phyloP scores from a whole-genome alignment of 768 basidiomycete genomes.

The Amanita thiersii region DNA sequence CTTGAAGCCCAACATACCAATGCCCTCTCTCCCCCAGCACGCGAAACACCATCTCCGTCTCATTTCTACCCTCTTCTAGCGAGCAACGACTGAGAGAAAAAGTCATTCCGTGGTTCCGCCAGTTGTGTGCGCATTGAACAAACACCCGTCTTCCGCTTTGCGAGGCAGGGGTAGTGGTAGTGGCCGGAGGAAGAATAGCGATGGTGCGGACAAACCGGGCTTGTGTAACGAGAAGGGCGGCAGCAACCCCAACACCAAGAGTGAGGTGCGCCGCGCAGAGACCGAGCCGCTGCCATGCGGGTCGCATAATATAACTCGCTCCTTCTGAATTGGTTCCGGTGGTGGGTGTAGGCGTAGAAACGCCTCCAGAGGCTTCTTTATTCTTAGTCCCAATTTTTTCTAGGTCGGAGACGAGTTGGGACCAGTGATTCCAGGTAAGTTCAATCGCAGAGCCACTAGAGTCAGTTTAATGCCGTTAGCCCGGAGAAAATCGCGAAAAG shows the following conservation, averaged over 20 bases:
- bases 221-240: slow-evolving; percentile 20
- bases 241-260: slow-evolving; percentile 22
- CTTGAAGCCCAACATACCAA: slow-evolving; percentile 24
- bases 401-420: slow-evolving; percentile 16
- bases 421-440: slow-evolving; percentile 27
- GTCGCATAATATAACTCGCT: slow-evolving; percentile 20
- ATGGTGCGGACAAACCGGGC: slow-evolving; percentile 24
- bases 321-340: slow-evolving; percentile 1
- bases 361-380: slow-evolving; percentile 7
- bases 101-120: slow-evolving; percentile 16
- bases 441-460: slow-evolving; percentile 23
- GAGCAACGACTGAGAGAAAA: slow-evolving; percentile 20
- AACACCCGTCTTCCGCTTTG: slow-evolving; percentile 17
- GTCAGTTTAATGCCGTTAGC: background rate
- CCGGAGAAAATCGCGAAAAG: background rate
- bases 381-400: slow-evolving; percentile 14
- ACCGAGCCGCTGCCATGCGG: slow-evolving; percentile 24
- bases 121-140: slow-evolving; percentile 23
- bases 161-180: background rate
- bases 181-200: slow-evolving; percentile 16
- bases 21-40: slow-evolving; percentile 22
- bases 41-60: slow-evolving; percentile 23
- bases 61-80: slow-evolving; percentile 22
- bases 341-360: background rate
- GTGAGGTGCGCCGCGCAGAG: slow-evolving; percentile 21